Percentiles rank a stretch among this genome's conserved stretches.
These are phyloP conservation scores for Claviceps cyperi DNA, from an alignment of 2,329 filamentous ascomycete species.

Conservation along the genomic window DNA sequence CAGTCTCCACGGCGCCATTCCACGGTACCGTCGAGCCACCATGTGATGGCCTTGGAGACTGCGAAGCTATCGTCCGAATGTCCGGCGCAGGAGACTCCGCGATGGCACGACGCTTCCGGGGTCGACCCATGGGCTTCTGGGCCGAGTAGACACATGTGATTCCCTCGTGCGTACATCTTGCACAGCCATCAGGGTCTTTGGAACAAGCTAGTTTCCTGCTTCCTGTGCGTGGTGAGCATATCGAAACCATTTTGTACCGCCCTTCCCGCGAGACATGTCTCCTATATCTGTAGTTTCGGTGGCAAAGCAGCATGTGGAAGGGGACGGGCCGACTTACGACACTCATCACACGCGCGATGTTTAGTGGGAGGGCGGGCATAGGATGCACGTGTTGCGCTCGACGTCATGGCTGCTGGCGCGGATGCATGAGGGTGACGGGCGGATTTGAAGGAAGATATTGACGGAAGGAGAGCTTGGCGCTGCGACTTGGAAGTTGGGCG, in stretches of 20 bases:
- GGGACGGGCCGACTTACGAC: slow-evolving; percentile 32
- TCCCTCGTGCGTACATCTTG: slow-evolving; percentile 41
- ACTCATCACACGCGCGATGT: slow-evolving; percentile 52
- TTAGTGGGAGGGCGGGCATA: slow-evolving; percentile 23
- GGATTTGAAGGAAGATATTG: not conserved
- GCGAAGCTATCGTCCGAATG: too few relatives aligned
- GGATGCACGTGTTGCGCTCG: not conserved
- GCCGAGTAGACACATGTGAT: slow-evolving; percentile 45
- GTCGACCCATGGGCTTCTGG: slow-evolving; percentile 49
- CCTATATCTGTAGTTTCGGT: not conserved
- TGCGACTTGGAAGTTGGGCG: too few relatives aligned
- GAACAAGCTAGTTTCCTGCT: slow-evolving; percentile 50
- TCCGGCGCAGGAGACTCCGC: too few relatives aligned
- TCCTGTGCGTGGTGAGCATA: slow-evolving; percentile 25
- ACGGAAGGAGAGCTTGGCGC: not conserved
- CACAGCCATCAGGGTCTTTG: slow-evolving; percentile 45
- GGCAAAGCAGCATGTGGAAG: not conserved
- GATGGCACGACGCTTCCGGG: too few relatives aligned
- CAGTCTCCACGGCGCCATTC: not conserved
- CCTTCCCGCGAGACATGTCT: not conserved
- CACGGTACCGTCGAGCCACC: too few relatives aligned
- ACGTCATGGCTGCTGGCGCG: not conserved
- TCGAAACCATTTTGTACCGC: slow-evolving; percentile 3
- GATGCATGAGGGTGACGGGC: not conserved
- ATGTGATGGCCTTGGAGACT: too few relatives aligned